Conservation (phyloP, 2,329 filamentous ascomycete genomes). For the Parastagonospora nodorum region DNA sequence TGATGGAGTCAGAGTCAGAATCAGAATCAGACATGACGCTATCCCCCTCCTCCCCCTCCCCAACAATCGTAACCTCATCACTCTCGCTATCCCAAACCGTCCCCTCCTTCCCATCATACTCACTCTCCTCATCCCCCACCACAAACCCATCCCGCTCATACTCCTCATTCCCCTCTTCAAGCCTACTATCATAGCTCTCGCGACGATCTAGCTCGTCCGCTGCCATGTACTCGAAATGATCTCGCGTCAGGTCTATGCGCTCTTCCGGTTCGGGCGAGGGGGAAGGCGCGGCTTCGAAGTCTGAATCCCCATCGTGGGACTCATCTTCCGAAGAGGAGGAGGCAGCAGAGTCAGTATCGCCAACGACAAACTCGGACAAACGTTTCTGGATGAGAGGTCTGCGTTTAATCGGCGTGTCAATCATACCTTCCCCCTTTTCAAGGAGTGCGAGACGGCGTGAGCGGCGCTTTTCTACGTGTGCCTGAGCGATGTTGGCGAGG, state of each 20-base stretch:
- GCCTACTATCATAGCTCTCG: conserved; percentile 11
- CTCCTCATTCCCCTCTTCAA: conserved; percentile 13
- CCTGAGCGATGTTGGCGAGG: background rate
- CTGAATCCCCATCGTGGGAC: background rate
- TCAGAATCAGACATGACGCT: background rate
- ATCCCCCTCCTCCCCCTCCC: background rate
- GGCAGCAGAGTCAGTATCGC: background rate
- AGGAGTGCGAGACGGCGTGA: background rate
- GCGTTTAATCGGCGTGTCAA: background rate
- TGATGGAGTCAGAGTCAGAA: background rate
- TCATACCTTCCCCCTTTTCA: background rate
- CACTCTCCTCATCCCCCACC: conserved; percentile 7
- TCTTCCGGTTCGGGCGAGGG: background rate
- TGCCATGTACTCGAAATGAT: conserved; percentile 7
- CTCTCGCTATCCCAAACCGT: background rate
- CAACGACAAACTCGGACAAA: background rate
- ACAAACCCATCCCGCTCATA: conserved; percentile 20
- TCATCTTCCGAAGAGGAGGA: background rate
- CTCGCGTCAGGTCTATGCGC: conserved; percentile 2
- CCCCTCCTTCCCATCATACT: too few species aligned
- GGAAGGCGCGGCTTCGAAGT: background rate
- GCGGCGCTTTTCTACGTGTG: background rate
- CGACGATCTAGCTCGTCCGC: conserved; percentile 2
- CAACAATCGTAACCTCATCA: background rate
- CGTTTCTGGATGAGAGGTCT: background rate